Conservation (phyloP, 352 stramenopile genomes). For the Pythium brachiatum region DNA sequence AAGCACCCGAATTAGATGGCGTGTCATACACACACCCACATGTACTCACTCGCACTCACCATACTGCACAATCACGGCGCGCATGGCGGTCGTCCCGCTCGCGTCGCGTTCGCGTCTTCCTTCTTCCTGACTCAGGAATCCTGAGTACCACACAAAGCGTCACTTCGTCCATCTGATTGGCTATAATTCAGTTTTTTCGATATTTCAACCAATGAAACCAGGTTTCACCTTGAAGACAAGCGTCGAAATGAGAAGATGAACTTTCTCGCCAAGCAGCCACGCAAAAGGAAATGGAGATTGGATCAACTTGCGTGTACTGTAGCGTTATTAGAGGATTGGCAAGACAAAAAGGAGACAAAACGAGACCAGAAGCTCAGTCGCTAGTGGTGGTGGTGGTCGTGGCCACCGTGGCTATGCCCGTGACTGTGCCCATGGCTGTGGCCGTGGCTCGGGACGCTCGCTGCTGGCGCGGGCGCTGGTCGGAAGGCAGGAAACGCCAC, state of each 20-base stretch:
- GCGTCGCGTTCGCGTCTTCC: not conserved
- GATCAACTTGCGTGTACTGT: not conserved
- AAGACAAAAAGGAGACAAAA: not conserved
- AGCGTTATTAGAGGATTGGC: not conserved
- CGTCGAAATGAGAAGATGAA: not conserved
- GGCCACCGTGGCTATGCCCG: slow-evolving; percentile 10
- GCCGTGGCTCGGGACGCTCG: not conserved
- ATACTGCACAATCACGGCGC: slow-evolving; percentile 79
- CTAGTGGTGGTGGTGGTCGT: slow-evolving; percentile 20
- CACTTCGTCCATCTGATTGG: not conserved
- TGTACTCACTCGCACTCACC: slow-evolving; percentile 29
- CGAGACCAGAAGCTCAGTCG: not conserved
- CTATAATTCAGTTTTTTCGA: not conserved
- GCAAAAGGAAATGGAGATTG: not conserved
- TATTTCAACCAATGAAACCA: slow-evolving; percentile 2
- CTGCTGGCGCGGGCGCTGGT: slow-evolving; percentile 5
- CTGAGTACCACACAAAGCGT: not conserved
- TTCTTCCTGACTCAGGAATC: not conserved
- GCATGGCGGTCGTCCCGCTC: slow-evolving; percentile 29
- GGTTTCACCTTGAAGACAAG: too few relatives aligned
- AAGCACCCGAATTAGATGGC: not conserved
- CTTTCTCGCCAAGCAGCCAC: not conserved
- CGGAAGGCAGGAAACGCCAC: slow-evolving; percentile 10
- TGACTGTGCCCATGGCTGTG: slow-evolving; percentile 18
- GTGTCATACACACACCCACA: not conserved